Percentiles rank a stretch among this genome's conserved stretches.
Conservation (phyloP, 176 grass and related monocot species). For the Zoysia pacifica region DNA sequence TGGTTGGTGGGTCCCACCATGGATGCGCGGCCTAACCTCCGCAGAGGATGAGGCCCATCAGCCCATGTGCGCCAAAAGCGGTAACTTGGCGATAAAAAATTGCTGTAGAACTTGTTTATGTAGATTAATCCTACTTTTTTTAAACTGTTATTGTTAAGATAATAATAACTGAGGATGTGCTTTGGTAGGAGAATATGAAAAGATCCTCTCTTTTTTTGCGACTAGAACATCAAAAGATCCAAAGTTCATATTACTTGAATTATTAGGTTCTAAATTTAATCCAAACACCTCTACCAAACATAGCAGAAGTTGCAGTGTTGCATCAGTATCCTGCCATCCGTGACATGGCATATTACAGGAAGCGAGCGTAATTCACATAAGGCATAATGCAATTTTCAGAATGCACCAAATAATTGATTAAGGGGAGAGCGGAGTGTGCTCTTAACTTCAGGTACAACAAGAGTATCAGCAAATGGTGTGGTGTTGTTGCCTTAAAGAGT, state of each 20-base stretch:
- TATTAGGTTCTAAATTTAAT: background rate
- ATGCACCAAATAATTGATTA: background rate
- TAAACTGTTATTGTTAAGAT: too few relatives aligned
- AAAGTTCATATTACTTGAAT: background rate
- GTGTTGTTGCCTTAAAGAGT: background rate
- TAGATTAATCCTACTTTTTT: too few relatives aligned
- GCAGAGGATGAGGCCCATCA: background rate
- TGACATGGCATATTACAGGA: background rate
- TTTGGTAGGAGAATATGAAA: too few relatives aligned
- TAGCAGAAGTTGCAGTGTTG: background rate
- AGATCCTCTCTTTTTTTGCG: too few relatives aligned
- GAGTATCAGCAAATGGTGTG: background rate
- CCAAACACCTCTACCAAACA: background rate
- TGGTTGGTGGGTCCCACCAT: background rate
- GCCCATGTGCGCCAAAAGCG: background rate
- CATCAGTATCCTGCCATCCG: background rate
- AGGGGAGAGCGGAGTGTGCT: background rate
- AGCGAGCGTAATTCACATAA: background rate
- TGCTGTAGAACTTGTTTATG: too few relatives aligned
- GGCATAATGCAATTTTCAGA: background rate
- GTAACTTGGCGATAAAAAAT: background rate
- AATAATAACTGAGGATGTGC: too few relatives aligned
- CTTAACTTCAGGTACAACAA: conserved; percentile 23
- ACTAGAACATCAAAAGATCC: too few relatives aligned
- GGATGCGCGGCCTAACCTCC: background rate